Conservation (phyloP, 805 yeast genomes). For the Nakazawaea pomicola region DNA sequence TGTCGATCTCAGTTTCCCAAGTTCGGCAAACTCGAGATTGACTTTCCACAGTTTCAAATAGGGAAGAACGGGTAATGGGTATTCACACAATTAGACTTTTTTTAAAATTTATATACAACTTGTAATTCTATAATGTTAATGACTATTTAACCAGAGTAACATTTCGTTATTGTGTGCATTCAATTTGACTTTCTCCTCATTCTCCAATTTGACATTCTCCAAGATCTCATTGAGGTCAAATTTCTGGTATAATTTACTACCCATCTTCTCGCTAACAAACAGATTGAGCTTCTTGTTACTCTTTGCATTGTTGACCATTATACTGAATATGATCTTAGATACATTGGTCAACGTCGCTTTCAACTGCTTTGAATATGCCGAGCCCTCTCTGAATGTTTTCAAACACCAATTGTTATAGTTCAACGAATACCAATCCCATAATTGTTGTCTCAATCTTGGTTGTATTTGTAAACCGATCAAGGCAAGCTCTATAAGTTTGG, state of each 20-base stretch:
- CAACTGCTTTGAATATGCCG: slow-evolving; percentile 41
- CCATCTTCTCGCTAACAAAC: slow-evolving; percentile 17
- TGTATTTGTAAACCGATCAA: slow-evolving; percentile 49
- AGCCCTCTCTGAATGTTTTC: slow-evolving; percentile 41
- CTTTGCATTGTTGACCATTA: slow-evolving; percentile 17
- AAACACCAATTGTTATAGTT: slow-evolving; percentile 49
- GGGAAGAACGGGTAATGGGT: no score
- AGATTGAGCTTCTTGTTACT: slow-evolving; percentile 17
- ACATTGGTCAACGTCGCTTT: slow-evolving; percentile 39
- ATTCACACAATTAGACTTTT: no score
- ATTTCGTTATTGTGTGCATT: slow-evolving; percentile 20
- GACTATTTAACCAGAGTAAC: slow-evolving; percentile 6
- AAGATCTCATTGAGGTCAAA: slow-evolving; percentile 15
- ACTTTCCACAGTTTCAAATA: slow-evolving; percentile 9
- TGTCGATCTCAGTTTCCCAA: slow-evolving; percentile 2
- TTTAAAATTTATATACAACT: not conserved
- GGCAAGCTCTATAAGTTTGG: slow-evolving; percentile 48
- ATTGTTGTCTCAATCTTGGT: slow-evolving; percentile 22
- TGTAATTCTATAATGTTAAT: slow-evolving; percentile 3
- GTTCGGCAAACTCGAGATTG: slow-evolving; percentile 4
- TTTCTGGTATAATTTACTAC: slow-evolving; percentile 7
- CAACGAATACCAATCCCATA: slow-evolving; percentile 56
- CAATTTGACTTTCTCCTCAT: slow-evolving; percentile 21
- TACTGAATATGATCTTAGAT: slow-evolving; percentile 33
- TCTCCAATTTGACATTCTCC: slow-evolving; percentile 14